Evolutionary conservation across 2,329 filamentous ascomycete genomes (phyloP), one percentile per base, ranked within the genome.

Genomic region (Eurotiales sp.): DNA sequence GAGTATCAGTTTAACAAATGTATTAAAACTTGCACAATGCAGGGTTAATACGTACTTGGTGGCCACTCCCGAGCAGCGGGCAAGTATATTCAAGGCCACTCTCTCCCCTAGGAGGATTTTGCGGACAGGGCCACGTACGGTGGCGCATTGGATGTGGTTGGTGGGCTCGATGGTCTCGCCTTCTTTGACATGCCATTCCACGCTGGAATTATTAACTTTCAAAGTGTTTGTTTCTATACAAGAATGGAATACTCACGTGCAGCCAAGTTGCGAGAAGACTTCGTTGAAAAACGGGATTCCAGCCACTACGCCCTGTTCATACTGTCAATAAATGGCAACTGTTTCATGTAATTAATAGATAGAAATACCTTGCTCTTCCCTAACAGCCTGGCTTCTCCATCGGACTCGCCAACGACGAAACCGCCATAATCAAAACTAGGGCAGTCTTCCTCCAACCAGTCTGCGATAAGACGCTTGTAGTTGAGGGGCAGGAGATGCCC

Each of bases 361-460:
- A 25, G 36, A 59, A 65, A 52, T 61, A 79, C 77, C 63, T 75
- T 69, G 56, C 76, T 78, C 64, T 84, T 85, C 2, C 81, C 82
- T 19, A 84, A 65, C 17, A 84, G 61, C 58, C 60, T 63, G n/a
- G 73, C 72, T 57, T 73, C 71, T 4, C 67, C 66, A 5, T 66
- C 61, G 6, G 69, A 67, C 55, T 75, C 72, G 46, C 93, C 93
- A 21, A 99, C 93, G 6, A 99, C 93, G 70, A 95, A 99, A 55
- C 93, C 93, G 63, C 89, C 93, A 69, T 96, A 96, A 77, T 99
- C 93, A 72, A 96, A 92, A 48, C 89, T 93, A 4, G 93, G 93
- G 3, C 90, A 95, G 74, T 99, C 93, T 73, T 99, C 93, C 64
- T 90, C 88, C 12, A 96, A 86, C 93, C 93, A 99, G 63, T 81